Evolutionary conservation across 2,329 filamentous ascomycete species (phyloP).

Genomic region (Verruconis gallopava): DNA sequence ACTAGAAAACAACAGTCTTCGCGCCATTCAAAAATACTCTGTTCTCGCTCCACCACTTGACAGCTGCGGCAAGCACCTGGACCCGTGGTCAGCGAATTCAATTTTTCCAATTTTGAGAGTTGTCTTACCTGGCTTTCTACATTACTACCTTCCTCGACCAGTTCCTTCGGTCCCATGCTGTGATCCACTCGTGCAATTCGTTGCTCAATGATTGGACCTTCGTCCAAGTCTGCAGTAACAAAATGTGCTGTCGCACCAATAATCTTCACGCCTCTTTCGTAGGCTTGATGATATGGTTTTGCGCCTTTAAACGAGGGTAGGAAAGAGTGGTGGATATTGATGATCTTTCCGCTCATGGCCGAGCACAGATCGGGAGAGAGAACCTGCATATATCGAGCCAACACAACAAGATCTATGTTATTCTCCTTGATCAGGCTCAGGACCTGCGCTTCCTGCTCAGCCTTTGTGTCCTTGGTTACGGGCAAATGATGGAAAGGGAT

Average conservation of each 20-base stretch:
- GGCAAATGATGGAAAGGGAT: slow-evolving; percentile 73
- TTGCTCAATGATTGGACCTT: slow-evolving; percentile 83
- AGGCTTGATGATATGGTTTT: slow-evolving; percentile 79
- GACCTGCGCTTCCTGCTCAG: slow-evolving; percentile 57
- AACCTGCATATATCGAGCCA: slow-evolving; percentile 83
- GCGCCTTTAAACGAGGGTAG: slow-evolving; percentile 79
- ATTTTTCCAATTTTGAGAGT: too few relatives aligned
- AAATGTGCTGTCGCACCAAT: slow-evolving; percentile 79
- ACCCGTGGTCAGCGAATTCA: neutral
- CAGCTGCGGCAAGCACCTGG: slow-evolving; percentile 66
- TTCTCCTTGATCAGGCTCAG: slow-evolving; percentile 57
- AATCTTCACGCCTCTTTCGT: slow-evolving; percentile 77
- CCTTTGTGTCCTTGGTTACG: slow-evolving; percentile 66
- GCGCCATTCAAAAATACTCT: slow-evolving; percentile 64
- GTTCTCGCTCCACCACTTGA: slow-evolving; percentile 73
- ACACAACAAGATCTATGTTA: slow-evolving; percentile 63
- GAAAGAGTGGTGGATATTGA: slow-evolving; percentile 88
- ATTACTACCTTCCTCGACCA: slow-evolving; percentile 70
- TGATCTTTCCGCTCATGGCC: slow-evolving; percentile 73
- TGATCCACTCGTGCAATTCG: slow-evolving; percentile 66
- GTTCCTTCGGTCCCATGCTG: slow-evolving; percentile 58
- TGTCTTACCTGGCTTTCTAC: slow-evolving; percentile 48
- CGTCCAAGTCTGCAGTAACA: slow-evolving; percentile 72
- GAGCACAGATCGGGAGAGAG: slow-evolving; percentile 60
- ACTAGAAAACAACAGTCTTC: slow-evolving; percentile 74